These are phyloP conservation scores for Laburnicola sp. DNA, from an alignment of 2,329 filamentous ascomycete genomes.

Conservation along the genomic window DNA sequence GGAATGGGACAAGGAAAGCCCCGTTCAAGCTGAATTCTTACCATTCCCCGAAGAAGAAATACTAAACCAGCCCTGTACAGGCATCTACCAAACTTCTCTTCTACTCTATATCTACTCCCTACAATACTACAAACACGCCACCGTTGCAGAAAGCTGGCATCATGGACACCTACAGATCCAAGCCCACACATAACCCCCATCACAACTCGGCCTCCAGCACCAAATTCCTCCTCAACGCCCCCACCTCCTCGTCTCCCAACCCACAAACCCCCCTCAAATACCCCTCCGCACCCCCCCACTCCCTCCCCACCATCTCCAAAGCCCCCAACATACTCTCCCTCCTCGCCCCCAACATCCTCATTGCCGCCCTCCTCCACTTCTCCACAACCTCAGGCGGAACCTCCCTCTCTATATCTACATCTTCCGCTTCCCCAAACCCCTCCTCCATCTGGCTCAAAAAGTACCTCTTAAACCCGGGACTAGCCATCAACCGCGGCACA, in stretches of 20 bases:
- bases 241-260: constrained; percentile 59
- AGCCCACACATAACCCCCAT: constrained; percentile 8
- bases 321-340: constrained; percentile 57
- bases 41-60: too few relatives aligned
- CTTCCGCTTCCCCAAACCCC: constrained; percentile 13
- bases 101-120: too few relatives aligned
- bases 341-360: constrained; percentile 45
- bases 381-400: constrained; percentile 41
- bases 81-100: too few relatives aligned
- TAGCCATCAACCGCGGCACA: constrained; percentile 54
- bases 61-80: too few relatives aligned
- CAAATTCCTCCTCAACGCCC: constrained; percentile 46
- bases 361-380: constrained; percentile 29
- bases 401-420: constrained; percentile 41
- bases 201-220: constrained; percentile 14
- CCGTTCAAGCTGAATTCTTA: too few relatives aligned
- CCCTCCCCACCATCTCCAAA: constrained; percentile 58
- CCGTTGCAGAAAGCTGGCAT: not conserved
- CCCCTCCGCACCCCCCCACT: constrained; percentile 65
- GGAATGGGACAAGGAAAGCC: too few relatives aligned
- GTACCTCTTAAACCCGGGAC: constrained; percentile 31
- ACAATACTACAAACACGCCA: not conserved
- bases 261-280: constrained; percentile 65
- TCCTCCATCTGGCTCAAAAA: constrained; percentile 21
- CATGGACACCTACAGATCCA: not conserved